Evolutionary conservation across 768 basidiomycete genomes (phyloP), one percentile per base, ranked within the genome.

Genomic region (Leccinum rimulosum): DNA sequence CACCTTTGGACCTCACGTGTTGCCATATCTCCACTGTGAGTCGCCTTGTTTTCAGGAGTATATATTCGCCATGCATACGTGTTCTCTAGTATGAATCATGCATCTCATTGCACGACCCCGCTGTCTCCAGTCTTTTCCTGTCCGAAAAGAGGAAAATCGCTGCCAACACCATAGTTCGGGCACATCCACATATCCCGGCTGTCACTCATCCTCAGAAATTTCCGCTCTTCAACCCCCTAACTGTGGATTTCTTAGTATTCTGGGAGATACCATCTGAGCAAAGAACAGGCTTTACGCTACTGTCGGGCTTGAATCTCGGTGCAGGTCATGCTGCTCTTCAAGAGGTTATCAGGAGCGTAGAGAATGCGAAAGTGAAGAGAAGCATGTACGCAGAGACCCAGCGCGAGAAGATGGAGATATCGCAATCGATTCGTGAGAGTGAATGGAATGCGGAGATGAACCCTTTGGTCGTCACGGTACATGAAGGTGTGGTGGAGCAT

Each of bases 311-410:
- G 25, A 79, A 76, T 15, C 79, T 91, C 11, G 91, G 93, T 7
- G 88, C 90, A 10, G 72, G 79, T 3, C 87, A 91, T 68, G 90
- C 85, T 11, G 73, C 83, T 14, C 76, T 96, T 58, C 77, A 82
- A 17, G 79, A 80, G 51, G n/a, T n/a, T n/a, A n/a, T n/a, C n/a
- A n/a, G n/a, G 51, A 79, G 81, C 19, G 81, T 83, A 10, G 85
- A 86, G 66, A 77, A 74, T 49, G 80, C 80, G 11, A 90, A 91
- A 73, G 80, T 80, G 25, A 89, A 86, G 60, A 82, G 93, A 49
- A 92, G 84, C 62, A 93, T 97, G 83, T 98, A 93, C 68, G 93
- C 92, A 22, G 93, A 98, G 76, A 96, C 94, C 5, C 84, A 82
- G 61, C 79, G 88, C 51, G 86, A 94, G 72, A 85, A 84, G 67